These are phyloP conservation scores for Tylopilus sp. DNA, from an alignment of 1,284 basidiomycete species.

Conservation along the genomic window DNA sequence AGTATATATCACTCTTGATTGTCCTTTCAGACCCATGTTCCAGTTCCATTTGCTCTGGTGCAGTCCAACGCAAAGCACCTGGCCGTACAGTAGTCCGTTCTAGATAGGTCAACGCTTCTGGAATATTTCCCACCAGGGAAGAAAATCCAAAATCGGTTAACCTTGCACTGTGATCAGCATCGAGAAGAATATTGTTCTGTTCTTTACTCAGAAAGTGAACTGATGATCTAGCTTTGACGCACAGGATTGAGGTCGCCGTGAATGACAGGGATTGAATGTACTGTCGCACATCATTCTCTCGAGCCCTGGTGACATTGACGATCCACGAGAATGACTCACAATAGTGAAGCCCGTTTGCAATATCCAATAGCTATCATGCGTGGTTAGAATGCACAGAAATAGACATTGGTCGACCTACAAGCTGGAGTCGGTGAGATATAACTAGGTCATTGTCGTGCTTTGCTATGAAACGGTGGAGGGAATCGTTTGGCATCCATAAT, in stretches of 20 bases:
- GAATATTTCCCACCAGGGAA: constrained; percentile 17
- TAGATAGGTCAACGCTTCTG: background rate
- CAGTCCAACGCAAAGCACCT: no score
- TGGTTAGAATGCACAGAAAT: background rate
- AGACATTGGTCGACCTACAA: constrained; percentile 13
- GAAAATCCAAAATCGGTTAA: constrained; percentile 24
- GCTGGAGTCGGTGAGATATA: constrained; percentile 4
- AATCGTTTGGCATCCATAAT: constrained; percentile 30
- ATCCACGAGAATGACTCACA: constrained; percentile 6
- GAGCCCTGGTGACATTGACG: accelerated
- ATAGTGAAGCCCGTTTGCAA: constrained; percentile 23
- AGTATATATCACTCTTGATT: no score
- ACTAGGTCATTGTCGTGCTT: constrained; percentile 4
- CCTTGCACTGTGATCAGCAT: constrained; percentile 17
- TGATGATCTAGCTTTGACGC: background rate
- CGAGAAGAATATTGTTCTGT: constrained; percentile 32
- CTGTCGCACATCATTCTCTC: background rate
- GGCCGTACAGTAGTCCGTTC: no score
- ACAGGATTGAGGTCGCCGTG: constrained; percentile 31
- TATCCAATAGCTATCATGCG: constrained; percentile 8
- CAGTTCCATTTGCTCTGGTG: no score
- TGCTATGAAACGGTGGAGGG: constrained; percentile 16
- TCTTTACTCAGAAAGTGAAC: background rate
- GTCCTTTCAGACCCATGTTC: no score
- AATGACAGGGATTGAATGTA: constrained; percentile 26